phyloP scores from a whole-genome alignment of 2,329 filamentous ascomycete species.

The Phoma sp. region DNA sequence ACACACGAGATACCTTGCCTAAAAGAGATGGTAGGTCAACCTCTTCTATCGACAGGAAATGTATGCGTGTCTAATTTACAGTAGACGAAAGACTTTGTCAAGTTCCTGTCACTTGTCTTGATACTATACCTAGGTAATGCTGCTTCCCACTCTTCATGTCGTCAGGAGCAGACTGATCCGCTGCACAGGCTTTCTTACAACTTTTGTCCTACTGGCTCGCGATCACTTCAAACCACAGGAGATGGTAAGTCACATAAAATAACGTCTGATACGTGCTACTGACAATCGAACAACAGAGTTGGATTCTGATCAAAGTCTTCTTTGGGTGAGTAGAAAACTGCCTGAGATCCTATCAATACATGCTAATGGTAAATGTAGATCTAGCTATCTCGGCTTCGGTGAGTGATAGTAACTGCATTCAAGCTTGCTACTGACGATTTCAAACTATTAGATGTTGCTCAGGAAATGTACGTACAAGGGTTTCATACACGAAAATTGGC shows the following conservation, averaged over 20 bases:
- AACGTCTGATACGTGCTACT: constrained; percentile 6
- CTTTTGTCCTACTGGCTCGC: constrained; percentile 79
- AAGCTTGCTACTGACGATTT: constrained; percentile 24
- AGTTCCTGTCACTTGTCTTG: constrained; percentile 78
- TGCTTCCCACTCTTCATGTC: neutral
- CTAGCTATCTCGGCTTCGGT: constrained; percentile 75
- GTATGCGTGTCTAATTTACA: constrained; percentile 10
- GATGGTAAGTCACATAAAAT: constrained; percentile 57
- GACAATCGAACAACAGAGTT: constrained; percentile 54
- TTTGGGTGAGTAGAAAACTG: constrained; percentile 61
- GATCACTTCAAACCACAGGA: constrained; percentile 68
- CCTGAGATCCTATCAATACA: neutral
- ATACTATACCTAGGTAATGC: constrained; percentile 75
- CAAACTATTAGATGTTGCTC: constrained; percentile 51
- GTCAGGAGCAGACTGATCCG: neutral
- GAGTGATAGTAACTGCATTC: constrained; percentile 41
- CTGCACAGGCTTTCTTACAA: constrained; percentile 77
- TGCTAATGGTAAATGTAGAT: constrained; percentile 42
- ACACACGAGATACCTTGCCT: constrained; percentile 75
- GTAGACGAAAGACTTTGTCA: constrained; percentile 82
- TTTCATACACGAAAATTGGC: neutral
- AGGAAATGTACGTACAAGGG: constrained; percentile 48
- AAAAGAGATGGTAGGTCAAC: constrained; percentile 77
- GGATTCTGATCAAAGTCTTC: constrained; percentile 80
- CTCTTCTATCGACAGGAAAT: neutral